A percentile compares a stretch with the other conserved stretches of the same genome.
Conservation (phyloP, 1,284 basidiomycete genomes). For the Trichosporon sp. region DNA sequence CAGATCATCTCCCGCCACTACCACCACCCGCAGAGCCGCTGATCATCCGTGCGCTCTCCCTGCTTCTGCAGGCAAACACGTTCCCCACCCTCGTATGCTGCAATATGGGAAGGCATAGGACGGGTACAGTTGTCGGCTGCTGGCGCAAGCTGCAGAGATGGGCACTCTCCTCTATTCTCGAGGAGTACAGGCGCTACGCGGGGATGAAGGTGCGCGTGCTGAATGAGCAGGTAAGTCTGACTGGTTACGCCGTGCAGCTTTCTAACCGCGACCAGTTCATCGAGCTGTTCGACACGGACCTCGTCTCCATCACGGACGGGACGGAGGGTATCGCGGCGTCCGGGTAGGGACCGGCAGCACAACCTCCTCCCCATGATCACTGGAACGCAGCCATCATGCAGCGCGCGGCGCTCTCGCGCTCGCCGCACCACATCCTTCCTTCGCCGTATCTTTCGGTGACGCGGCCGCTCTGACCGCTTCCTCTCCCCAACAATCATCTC, state of each 20-base stretch:
- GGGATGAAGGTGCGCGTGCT: conserved; percentile 61
- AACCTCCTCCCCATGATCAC: neutral
- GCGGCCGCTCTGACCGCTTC: neutral
- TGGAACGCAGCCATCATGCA: neutral
- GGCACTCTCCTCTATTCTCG: conserved; percentile 60
- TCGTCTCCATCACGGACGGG: conserved; percentile 53
- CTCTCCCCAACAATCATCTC: neutral
- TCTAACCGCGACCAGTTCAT: conserved; percentile 58
- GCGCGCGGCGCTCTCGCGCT: neutral
- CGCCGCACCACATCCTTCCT: neutral
- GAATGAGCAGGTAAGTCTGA: conserved; percentile 58
- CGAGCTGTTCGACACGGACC: conserved; percentile 61
- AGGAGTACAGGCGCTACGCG: conserved; percentile 61
- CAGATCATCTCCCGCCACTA: conserved; percentile 53
- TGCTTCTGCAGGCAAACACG: conserved; percentile 59
- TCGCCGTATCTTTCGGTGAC: neutral
- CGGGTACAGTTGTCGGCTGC: conserved; percentile 61
- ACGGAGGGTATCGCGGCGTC: neutral
- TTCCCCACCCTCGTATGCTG: conserved; percentile 62
- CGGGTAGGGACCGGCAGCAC: conserved; percentile 1
- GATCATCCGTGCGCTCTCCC: conserved; percentile 60
- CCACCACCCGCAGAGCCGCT: conserved; percentile 59
- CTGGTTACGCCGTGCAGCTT: too few species aligned
- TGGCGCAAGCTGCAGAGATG: conserved; percentile 58
- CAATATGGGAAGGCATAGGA: conserved; percentile 61